A percentile compares a stretch with the other conserved stretches of the same genome.
Conservation (phyloP, 2,329 filamentous ascomycete species). For the Colletotrichum ledebouriae region DNA sequence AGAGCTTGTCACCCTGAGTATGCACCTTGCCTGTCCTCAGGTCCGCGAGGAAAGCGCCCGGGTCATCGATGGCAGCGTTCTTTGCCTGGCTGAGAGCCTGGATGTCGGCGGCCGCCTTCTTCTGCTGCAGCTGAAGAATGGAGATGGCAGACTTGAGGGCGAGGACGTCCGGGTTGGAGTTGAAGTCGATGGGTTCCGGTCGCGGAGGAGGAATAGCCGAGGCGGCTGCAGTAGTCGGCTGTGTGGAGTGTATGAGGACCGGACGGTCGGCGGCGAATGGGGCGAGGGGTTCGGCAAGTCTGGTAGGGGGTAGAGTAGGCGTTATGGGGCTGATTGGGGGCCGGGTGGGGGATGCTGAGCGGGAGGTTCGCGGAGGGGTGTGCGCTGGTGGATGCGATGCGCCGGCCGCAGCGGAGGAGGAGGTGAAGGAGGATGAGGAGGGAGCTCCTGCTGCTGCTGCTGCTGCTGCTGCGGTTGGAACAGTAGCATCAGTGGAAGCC, state of each 20-base stretch:
- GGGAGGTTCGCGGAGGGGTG: constrained; percentile 44
- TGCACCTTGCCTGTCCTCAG: constrained; percentile 73
- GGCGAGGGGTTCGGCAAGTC: constrained; percentile 46
- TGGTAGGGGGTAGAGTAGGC: constrained; percentile 59
- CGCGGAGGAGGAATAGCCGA: constrained; percentile 60
- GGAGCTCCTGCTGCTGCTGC: constrained; percentile 14
- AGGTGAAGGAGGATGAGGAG: constrained; percentile 15
- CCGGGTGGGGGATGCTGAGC: constrained; percentile 59
- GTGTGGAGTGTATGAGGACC: constrained; percentile 60
- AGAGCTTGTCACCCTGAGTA: constrained; percentile 52
- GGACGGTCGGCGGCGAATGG: constrained; percentile 52
- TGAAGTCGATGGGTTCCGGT: constrained; percentile 68
- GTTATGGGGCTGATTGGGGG: constrained; percentile 70
- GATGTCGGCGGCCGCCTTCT: constrained; percentile 82
- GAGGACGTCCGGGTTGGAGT: constrained; percentile 85
- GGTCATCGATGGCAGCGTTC: constrained; percentile 76
- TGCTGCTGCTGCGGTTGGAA: constrained; percentile 1
- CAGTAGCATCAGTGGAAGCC: neutral
- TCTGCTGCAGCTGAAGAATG: constrained; percentile 87
- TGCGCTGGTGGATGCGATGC: constrained; percentile 28
- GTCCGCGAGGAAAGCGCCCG: constrained; percentile 78
- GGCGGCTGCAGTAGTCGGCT: constrained; percentile 52
- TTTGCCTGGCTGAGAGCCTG: constrained; percentile 77
- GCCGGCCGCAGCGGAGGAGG: constrained; percentile 21
- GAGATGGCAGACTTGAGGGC: constrained; percentile 88